These are phyloP conservation scores for Arthrobotrys pseudoclavata DNA, from an alignment of 2,329 filamentous ascomycete species.

Conservation along the genomic window DNA sequence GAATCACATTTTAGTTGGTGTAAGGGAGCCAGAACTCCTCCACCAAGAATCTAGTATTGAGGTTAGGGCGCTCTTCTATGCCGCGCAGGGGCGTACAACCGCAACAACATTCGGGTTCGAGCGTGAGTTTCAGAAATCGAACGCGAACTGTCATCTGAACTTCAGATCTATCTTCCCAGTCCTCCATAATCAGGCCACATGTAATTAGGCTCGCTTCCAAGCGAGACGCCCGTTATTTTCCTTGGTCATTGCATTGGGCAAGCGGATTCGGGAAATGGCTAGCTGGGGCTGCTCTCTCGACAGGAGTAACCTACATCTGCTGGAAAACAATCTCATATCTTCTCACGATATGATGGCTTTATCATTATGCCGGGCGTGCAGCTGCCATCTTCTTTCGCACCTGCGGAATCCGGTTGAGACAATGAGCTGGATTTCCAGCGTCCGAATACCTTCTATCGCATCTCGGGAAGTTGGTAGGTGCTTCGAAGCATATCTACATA, in stretches of 20 bases:
- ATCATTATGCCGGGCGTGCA: slow-evolving; percentile 35
- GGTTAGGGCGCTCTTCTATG: slow-evolving; percentile 20
- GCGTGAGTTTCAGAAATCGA: slow-evolving; percentile 30
- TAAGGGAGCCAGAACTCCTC: slow-evolving; percentile 23
- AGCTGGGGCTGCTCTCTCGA: slow-evolving; percentile 22
- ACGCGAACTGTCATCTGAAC: slow-evolving; percentile 44
- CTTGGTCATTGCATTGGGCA: slow-evolving; percentile 26
- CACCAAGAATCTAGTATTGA: slow-evolving; percentile 22
- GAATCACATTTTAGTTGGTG: slow-evolving; percentile 30
- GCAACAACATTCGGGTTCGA: slow-evolving; percentile 33
- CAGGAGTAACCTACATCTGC: slow-evolving; percentile 36
- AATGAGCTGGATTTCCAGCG: slow-evolving; percentile 31
- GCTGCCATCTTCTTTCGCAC: slow-evolving; percentile 46
- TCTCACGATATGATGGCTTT: slow-evolving; percentile 32
- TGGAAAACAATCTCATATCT: slow-evolving; percentile 24
- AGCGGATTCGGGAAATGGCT: slow-evolving; percentile 38
- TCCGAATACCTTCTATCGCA: slow-evolving; percentile 48
- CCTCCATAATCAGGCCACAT: slow-evolving; percentile 51
- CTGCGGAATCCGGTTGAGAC: slow-evolving; percentile 36
- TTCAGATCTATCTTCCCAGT: slow-evolving; percentile 37
- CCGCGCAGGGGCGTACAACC: slow-evolving; percentile 31
- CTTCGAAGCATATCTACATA: slow-evolving; percentile 14
- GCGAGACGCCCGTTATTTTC: slow-evolving; percentile 45
- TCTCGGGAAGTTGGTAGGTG: slow-evolving; percentile 42
- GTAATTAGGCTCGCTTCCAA: slow-evolving; percentile 53